Conservation (phyloP, 352 stramenopile species). For the Chloridella minuta region DNA sequence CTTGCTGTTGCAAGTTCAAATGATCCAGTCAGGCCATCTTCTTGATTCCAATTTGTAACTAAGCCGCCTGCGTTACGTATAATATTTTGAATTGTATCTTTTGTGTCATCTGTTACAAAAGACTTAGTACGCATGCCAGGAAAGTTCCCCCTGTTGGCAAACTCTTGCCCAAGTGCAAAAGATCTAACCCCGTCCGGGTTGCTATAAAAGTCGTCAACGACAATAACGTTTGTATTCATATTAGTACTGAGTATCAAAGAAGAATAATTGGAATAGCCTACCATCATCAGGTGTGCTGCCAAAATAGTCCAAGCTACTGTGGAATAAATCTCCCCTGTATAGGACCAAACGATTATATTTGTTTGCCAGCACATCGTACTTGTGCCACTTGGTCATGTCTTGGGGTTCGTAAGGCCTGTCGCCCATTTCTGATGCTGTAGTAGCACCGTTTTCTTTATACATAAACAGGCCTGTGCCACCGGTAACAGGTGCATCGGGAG, state of each 20-base stretch:
- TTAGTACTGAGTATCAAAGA: neutral
- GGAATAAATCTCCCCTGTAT: neutral
- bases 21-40: neutral
- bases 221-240: neutral
- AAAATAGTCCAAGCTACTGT: neutral
- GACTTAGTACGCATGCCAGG: neutral
- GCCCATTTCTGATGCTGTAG: neutral
- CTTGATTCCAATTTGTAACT: neutral
- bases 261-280: neutral
- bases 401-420: neutral
- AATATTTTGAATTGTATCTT: neutral
- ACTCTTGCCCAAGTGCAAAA: neutral
- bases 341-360: neutral
- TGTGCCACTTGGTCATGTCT: neutral
- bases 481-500: neutral
- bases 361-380: neutral
- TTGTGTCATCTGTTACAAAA: neutral
- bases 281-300: neutral
- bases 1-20: neutral
- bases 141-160: neutral
- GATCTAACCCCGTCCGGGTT: neutral
- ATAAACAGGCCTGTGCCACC: neutral
- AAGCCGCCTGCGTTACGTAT: neutral
- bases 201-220: constrained; percentile 10
- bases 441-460: neutral